phyloP scores from a whole-genome alignment of 176 grass and related monocot genomes.

The Triticum turgidum region DNA sequence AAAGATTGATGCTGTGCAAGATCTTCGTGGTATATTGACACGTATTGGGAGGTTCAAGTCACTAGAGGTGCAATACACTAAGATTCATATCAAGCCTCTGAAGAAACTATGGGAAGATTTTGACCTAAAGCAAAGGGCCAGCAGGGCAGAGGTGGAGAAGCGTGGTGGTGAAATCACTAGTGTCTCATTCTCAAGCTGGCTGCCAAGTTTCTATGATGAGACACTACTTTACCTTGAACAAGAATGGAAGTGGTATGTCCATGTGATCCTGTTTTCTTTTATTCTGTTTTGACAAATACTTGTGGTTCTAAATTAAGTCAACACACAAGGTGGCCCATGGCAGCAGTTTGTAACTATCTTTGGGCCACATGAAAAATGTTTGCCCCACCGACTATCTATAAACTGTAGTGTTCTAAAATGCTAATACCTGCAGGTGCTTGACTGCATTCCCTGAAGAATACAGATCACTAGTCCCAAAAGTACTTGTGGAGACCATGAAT shows the following conservation, averaged over 20 bases:
- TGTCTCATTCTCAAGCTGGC: conserved; percentile 88
- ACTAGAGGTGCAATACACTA: conserved; percentile 87
- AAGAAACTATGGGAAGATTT: conserved; percentile 99
- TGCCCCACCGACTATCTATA: not conserved
- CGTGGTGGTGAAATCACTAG: conserved; percentile 56
- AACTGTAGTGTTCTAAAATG: conserved; percentile 14
- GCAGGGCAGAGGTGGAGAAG: conserved; percentile 68
- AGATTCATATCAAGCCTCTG: conserved; percentile 85
- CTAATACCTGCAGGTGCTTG: conserved; percentile 67
- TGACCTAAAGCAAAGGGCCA: conserved; percentile 77
- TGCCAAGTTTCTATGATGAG: conserved; percentile 98
- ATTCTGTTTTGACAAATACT: conserved; percentile 3
- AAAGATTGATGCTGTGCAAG: conserved; percentile 89
- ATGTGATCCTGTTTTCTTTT: conserved; percentile 24
- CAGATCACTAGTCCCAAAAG: conserved; percentile 81
- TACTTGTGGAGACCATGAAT: conserved; percentile 86
- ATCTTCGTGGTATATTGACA: conserved; percentile 81
- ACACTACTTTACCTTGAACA: conserved; percentile 95
- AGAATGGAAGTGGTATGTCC: conserved; percentile 98
- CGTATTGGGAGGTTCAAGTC: conserved; percentile 96
- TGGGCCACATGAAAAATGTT: not conserved
- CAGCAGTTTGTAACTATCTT: not conserved
- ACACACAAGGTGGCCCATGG: not conserved
- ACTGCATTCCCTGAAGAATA: conserved; percentile 94
- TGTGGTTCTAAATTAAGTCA: conserved; percentile 22